Base-by-base conservation (phyloP, 2,329 filamentous ascomycete genomes). In the Xylariaceae sp. region DNA sequence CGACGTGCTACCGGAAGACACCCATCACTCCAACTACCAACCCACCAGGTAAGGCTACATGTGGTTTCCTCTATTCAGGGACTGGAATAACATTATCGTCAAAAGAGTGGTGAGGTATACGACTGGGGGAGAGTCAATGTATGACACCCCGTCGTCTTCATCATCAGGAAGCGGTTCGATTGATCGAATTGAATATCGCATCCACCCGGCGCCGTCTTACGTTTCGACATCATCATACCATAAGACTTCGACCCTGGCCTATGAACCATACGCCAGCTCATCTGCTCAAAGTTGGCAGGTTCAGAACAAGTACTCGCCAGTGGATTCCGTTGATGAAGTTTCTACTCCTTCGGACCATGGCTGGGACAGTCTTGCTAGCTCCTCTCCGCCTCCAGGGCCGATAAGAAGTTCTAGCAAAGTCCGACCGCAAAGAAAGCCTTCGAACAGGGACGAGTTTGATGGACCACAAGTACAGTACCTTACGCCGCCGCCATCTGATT, bases 401-500 rank as follows among this genome's bases (percentile, higher is more conserved):
- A 72, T 74, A 60, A 82, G 80, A 67, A 70, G 72, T 48, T 74
- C 73, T 53, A 75, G 76, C 54, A 83, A 82, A 68, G 73, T 75
- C 55, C 77, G 80, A 47, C 76, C 82, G 13, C 87, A 89, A 70
- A 82, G 88, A 67, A 83, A 88, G 35, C 85, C 89, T 30, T 90
- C 88, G 48, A 92, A 92, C 76, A 83, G 90, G 62, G 90, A 95
- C 78, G 90, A 94, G 74, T 95, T 95, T 74, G 90, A 94, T 74
- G 90, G 90, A 2, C 90, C 90, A 7, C 88, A 92, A 67, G 62
- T 64, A 52, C 90, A 95, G 73, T 87, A 92, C 66, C 79, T 95
- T 65, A 86, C 89, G 64, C 83, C 86, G 51, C 90, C 89, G 45
- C 80, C 87, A 18, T 81, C 86, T 57, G 85, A 87, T 64, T 86